Evolutionary conservation across 139 green algal genomes (phyloP).

Genomic region (Chlamydomonas asymmetrica): DNA sequence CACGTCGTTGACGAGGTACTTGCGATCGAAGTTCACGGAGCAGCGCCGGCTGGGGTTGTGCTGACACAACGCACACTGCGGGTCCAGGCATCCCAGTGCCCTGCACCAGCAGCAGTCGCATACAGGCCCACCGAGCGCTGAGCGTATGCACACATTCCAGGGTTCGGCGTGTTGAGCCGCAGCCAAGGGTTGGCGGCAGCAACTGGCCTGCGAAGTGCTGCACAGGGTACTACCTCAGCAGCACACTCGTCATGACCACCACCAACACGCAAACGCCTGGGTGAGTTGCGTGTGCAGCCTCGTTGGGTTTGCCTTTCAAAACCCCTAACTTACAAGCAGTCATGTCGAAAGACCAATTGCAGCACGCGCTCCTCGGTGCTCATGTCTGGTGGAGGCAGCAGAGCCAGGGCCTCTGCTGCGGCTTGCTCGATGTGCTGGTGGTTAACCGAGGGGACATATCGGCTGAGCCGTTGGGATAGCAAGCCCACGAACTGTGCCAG

Average conservation of each 20-base stretch:
- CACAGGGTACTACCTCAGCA: neutral
- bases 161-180: too few relatives aligned
- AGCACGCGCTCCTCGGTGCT: slow-evolving; percentile 69
- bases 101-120: slow-evolving; percentile 37
- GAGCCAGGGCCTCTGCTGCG: slow-evolving; percentile 50
- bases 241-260: neutral
- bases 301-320: neutral
- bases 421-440: slow-evolving; percentile 55
- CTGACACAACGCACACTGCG: slow-evolving; percentile 84
- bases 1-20: slow-evolving; percentile 86
- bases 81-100: slow-evolving; percentile 81
- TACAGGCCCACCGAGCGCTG: neutral
- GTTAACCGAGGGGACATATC: slow-evolving; percentile 45
- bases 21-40: slow-evolving; percentile 78
- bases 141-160: neutral
- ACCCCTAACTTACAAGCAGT: slow-evolving; percentile 74
- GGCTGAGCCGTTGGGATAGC: slow-evolving; percentile 15
- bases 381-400: slow-evolving; percentile 64
- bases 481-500: slow-evolving; percentile 26
- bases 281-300: neutral
- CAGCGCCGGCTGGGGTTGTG: slow-evolving; percentile 85
- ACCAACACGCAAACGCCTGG: neutral
- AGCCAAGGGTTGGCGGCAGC: too few relatives aligned
- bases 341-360: slow-evolving; percentile 89
- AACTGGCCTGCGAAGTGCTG: neutral